Evolutionary conservation across 2,329 filamentous ascomycete species (phyloP), one percentile per base, ranked within the genome.

Genomic region (Beauveria sp.): DNA sequence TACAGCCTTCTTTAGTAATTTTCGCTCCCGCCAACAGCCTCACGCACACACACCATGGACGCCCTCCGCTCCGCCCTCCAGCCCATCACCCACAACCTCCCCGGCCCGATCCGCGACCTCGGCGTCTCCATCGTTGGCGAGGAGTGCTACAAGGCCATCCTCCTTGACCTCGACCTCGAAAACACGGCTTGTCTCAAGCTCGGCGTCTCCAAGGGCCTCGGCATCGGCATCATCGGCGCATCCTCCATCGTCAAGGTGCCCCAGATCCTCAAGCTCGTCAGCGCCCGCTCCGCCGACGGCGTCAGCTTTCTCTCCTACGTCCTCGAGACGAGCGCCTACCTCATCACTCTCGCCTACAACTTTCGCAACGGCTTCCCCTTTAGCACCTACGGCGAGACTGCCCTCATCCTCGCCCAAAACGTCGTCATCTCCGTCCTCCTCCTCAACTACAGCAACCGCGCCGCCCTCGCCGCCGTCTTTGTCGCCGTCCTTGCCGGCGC

Each of bases 311-410:
- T 96, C 50, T 89, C 90, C 38, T 98, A 97, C 79, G 81, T 95
- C 40, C 90, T 99, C 72, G 95, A 99, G 79, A 97, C 92, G 9
- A 82, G 85, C 61, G 86, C 88, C 62, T 93, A 96, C 77, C 82
- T 97, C 69, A 96, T 97, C 75, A 89, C 87, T 5, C 84, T 99
- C 67, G 90, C 91, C 58, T 99, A 99, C 81, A 96, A 96, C 74
- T 81, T 90, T 66, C 91, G 95, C 72, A 91, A 92, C 70, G 87
- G 86, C 26, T 97, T 96, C 68, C 93, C 95, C 3, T 97, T 99
- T 77, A 96, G 89, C 81, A 99, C 95, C 12, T 99, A 90, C 74
- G 95, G 95, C 74, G 95, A 99, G 83, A 93, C 91, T 30, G 92
- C 90, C 43, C 81, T 98, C 70, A 97, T 99, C 68, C 83, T 95